Percentiles rank a stretch among this genome's conserved stretches.
These are phyloP conservation scores for Hypocrella siamensis DNA, from an alignment of 2,329 filamentous ascomycete genomes.

Conservation along the genomic window DNA sequence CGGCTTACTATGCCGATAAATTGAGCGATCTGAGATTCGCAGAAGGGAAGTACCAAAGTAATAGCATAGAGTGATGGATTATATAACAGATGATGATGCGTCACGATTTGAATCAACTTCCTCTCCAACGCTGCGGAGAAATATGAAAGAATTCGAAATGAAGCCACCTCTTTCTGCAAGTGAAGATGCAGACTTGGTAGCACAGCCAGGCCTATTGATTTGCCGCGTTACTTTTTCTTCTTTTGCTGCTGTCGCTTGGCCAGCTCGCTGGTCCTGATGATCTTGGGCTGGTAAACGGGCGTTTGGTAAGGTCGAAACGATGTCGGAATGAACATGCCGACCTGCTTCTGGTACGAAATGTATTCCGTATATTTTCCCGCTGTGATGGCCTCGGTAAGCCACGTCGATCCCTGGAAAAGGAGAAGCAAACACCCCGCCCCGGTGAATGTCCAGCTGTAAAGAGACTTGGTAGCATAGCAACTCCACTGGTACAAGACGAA, in stretches of 20 bases:
- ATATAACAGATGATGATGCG: too few species aligned
- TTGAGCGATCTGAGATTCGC: conserved; percentile 75
- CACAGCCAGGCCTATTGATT: background rate
- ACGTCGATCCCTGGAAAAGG: conserved; percentile 81
- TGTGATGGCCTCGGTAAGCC: conserved; percentile 72
- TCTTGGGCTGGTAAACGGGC: conserved; percentile 21
- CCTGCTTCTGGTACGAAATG: conserved; percentile 62
- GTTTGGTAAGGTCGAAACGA: conserved; percentile 26
- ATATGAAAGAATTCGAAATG: too few species aligned
- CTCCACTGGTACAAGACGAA: conserved; percentile 77
- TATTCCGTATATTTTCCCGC: conserved; percentile 80
- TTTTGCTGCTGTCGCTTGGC: conserved; percentile 26
- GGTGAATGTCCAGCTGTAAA: conserved; percentile 63
- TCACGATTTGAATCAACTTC: too few species aligned
- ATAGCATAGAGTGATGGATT: conserved; percentile 6
- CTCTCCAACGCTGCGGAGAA: too few species aligned
- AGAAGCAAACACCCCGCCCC: conserved; percentile 57
- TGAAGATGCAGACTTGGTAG: too few species aligned
- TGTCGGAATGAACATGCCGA: conserved; percentile 69
- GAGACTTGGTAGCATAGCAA: conserved; percentile 53
- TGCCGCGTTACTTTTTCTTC: conserved; percentile 18
- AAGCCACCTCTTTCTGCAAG: too few species aligned
- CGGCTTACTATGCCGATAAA: conserved; percentile 70
- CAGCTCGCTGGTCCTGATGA: conserved; percentile 35
- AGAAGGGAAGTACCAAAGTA: too few species aligned